These are phyloP conservation scores for Oryza punctata DNA, from an alignment of 176 grass and related monocot genomes.

Conservation along the genomic window DNA sequence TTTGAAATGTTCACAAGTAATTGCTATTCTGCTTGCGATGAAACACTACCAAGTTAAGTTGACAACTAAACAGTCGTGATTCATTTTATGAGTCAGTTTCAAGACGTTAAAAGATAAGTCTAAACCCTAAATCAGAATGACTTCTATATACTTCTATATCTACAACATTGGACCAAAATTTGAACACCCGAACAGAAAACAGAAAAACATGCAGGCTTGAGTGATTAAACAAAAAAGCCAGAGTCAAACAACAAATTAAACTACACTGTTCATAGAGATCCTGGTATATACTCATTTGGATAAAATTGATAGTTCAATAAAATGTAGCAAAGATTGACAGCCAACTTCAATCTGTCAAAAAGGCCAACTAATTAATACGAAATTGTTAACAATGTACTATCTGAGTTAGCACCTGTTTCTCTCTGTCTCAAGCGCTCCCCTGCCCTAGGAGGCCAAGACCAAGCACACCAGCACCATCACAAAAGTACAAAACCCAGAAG, in stretches of 20 bases:
- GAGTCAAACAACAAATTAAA: neutral
- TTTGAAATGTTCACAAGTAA: slow-evolving; percentile 17
- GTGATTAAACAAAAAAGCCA: slow-evolving; percentile 17
- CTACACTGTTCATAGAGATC: neutral
- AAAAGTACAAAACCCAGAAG: neutral
- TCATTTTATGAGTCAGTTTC: neutral
- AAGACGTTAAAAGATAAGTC: neutral
- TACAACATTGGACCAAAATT: too few relatives aligned
- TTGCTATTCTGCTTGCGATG: neutral
- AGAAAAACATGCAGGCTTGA: neutral
- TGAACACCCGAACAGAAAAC: too few relatives aligned
- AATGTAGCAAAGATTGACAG: neutral
- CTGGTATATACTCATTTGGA: neutral
- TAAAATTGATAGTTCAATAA: neutral
- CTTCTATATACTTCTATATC: neutral
- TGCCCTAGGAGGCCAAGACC: neutral
- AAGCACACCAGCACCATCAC: neutral
- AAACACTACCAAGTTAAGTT: neutral
- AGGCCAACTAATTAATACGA: neutral
- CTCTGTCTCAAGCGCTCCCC: too few relatives aligned
- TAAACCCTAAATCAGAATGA: slow-evolving; percentile 11
- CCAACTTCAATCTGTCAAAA: neutral
- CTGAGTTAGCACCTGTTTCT: too few relatives aligned
- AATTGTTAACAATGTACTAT: neutral
- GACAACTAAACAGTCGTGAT: neutral